Conservation (phyloP, 2,329 filamentous ascomycete genomes). For the Aspergillus candidus region DNA sequence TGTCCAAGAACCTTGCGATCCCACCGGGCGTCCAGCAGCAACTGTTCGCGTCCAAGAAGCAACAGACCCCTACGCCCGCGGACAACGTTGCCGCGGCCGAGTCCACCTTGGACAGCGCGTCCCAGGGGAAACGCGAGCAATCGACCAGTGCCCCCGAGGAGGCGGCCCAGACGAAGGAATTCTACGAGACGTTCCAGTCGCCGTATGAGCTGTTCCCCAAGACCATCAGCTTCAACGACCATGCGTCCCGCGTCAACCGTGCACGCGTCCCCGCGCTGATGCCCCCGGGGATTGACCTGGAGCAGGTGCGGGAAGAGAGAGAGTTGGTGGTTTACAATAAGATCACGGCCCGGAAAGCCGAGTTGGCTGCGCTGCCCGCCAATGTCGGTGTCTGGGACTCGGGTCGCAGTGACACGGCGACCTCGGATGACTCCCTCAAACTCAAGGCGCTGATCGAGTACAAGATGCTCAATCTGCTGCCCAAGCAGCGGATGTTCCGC, state of each 20-base stretch:
- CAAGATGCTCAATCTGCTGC: slow-evolving; percentile 81
- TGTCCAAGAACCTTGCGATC: slow-evolving; percentile 80
- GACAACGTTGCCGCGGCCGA: slow-evolving; percentile 30
- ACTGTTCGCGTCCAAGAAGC: slow-evolving; percentile 60
- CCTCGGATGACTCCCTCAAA: slow-evolving; percentile 76
- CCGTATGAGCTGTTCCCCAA: slow-evolving; percentile 57
- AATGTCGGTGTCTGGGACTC: slow-evolving; percentile 86
- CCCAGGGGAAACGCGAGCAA: slow-evolving; percentile 30
- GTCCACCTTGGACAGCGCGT: slow-evolving; percentile 34
- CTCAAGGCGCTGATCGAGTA: slow-evolving; percentile 89
- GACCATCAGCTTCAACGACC: slow-evolving; percentile 71
- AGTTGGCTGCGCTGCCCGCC: slow-evolving; percentile 75
- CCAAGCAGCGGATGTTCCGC: slow-evolving; percentile 79
- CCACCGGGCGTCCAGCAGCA: slow-evolving; percentile 73
- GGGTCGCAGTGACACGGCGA: slow-evolving; percentile 58
- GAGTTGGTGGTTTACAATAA: slow-evolving; percentile 87
- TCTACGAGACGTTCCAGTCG: slow-evolving; percentile 68
- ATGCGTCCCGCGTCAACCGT: slow-evolving; percentile 68
- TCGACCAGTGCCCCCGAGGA: slow-evolving; percentile 22
- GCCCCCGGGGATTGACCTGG: slow-evolving; percentile 80
- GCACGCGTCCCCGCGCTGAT: slow-evolving; percentile 81
- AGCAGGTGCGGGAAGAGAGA: slow-evolving; percentile 76
- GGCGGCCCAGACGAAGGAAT: slow-evolving; percentile 28
- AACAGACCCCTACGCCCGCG: slow-evolving; percentile 32
- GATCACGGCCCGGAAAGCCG: slow-evolving; percentile 74